These are phyloP conservation scores for Sporothrix sp. DNA, from an alignment of 2,329 filamentous ascomycete genomes.

Conservation along the genomic window DNA sequence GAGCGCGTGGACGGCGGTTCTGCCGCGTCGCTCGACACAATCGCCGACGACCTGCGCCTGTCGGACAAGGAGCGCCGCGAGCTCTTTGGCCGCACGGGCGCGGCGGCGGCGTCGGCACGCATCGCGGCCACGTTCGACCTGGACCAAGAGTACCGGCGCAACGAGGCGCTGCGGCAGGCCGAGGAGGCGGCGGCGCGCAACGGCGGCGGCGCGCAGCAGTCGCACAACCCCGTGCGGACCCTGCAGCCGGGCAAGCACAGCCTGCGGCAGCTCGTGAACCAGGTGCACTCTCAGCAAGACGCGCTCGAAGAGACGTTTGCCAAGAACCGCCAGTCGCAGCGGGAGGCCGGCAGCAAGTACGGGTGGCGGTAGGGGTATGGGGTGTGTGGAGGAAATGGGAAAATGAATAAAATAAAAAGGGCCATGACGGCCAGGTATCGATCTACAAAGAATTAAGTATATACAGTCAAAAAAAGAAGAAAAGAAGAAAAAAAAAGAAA, in stretches of 20 bases:
- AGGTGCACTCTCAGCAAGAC: conserved; percentile 71
- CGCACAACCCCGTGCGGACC: conserved; percentile 72
- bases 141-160: conserved; percentile 75
- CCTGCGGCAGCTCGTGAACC: conserved; percentile 76
- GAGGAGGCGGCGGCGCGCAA: conserved; percentile 57
- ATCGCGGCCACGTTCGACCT: conserved; percentile 81
- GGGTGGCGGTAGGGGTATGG: conserved; percentile 80
- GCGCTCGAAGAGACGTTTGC: conserved; percentile 86
- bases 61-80: conserved; percentile 68
- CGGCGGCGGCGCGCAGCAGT: conserved; percentile 40
- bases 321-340: conserved; percentile 65
- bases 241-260: conserved; percentile 86
- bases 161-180: conserved; percentile 62
- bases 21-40: conserved; percentile 47
- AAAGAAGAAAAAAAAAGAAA: no score
- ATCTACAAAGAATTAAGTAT: neutral
- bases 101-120: conserved; percentile 35
- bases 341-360: conserved; percentile 73
- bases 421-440: no score
- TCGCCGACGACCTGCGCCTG: conserved; percentile 71
- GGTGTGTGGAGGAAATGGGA: conserved; percentile 27
- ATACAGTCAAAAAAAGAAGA: neutral
- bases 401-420: no score
- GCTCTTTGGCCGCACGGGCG: conserved; percentile 64
- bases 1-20: conserved; percentile 7